Percentiles rank a stretch among this genome's conserved stretches.
These are phyloP conservation scores for Tagetes patula DNA, from an alignment of 129 eudicot species.

Conservation along the genomic window DNA sequence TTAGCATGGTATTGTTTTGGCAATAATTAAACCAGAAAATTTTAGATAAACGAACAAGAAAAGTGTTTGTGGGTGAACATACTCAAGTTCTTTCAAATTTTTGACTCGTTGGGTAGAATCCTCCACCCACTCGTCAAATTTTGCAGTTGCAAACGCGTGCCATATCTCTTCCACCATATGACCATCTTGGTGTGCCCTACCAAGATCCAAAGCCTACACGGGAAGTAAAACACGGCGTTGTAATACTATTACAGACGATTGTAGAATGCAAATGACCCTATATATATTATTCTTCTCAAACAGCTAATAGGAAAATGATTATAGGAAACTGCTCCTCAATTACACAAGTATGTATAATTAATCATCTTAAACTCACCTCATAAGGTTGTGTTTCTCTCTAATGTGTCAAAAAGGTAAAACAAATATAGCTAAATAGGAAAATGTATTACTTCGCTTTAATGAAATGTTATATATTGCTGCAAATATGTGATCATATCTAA, in stretches of 20 bases:
- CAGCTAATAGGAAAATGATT: neutral
- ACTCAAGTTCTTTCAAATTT: slow-evolving; percentile 69
- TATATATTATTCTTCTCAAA: slow-evolving; percentile 2
- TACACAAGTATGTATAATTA: neutral
- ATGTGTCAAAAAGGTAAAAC: neutral
- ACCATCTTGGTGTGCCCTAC: slow-evolving; percentile 70
- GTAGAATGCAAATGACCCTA: neutral
- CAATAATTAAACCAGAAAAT: neutral
- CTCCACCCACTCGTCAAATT: slow-evolving; percentile 71
- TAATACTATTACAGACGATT: neutral
- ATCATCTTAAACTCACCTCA: neutral
- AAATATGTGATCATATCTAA: neutral
- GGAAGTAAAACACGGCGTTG: neutral
- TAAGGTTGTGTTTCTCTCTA: neutral
- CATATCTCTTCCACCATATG: slow-evolving; percentile 94
- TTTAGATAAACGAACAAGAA: neutral
- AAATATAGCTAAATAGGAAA: neutral
- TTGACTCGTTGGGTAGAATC: slow-evolving; percentile 62
- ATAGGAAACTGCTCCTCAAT: neutral
- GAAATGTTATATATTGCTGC: neutral
- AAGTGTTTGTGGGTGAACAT: slow-evolving; percentile 12
- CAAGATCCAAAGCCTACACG: slow-evolving; percentile 82
- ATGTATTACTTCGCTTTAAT: neutral
- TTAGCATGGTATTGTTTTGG: neutral
- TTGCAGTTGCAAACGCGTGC: slow-evolving; percentile 89